A percentile compares a stretch with the other conserved stretches of the same genome.
phyloP scores from a whole-genome alignment of 495 filamentous ascomycete species.

The Daldinia concentrica region DNA sequence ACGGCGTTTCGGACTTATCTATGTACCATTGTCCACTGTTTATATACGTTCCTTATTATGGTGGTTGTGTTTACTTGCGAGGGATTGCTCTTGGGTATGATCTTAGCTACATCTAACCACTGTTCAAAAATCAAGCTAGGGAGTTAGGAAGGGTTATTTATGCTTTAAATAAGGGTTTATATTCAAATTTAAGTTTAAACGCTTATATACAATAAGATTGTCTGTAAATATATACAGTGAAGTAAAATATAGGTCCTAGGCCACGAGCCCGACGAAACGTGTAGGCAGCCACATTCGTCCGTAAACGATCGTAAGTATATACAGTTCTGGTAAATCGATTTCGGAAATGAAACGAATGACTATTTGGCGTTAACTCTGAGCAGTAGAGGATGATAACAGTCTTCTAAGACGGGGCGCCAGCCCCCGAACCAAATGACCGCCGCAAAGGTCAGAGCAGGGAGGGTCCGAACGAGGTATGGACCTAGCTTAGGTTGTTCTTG shows the following conservation, averaged over 20 bases:
- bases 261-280: not conserved
- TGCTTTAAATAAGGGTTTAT: not conserved
- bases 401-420: slow-evolving; percentile 35
- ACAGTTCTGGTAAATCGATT: slow-evolving; percentile 16
- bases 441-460: not conserved
- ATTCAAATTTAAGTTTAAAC: not conserved
- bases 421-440: slow-evolving; percentile 36
- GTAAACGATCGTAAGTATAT: slow-evolving; percentile 19
- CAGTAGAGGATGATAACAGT: slow-evolving; percentile 5
- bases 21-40: not conserved
- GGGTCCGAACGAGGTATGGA: not conserved
- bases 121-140: not conserved
- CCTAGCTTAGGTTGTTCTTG: slow-evolving; percentile 43
- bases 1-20: not conserved
- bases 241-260: slow-evolving; percentile 3
- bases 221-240: slow-evolving; percentile 26
- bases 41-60: not conserved
- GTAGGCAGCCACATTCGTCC: not conserved
- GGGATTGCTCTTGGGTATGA: not conserved
- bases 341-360: slow-evolving; percentile 22
- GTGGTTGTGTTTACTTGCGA: not conserved
- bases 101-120: not conserved
- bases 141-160: too few species aligned
- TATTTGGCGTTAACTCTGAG: not conserved
- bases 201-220: slow-evolving; percentile 20